Evolutionary conservation across 2,329 filamentous ascomycete species (phyloP).

Genomic region (Xylaria sp.): DNA sequence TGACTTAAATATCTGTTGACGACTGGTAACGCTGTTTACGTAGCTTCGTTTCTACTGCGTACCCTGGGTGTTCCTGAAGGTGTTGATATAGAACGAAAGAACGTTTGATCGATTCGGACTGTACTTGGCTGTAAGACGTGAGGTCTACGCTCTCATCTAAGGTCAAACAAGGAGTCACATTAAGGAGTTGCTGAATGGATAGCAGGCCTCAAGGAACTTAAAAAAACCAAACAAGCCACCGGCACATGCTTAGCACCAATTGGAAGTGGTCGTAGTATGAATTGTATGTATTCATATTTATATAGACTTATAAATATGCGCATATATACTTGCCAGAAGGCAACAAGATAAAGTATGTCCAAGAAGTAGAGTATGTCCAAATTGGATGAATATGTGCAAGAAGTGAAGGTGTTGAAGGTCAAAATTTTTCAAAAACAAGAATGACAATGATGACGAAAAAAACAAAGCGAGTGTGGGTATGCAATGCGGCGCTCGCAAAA

Average conservation of each 20-base stretch:
- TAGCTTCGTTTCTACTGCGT: background rate
- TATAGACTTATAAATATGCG: background rate
- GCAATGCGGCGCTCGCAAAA: slow-evolving; percentile 31
- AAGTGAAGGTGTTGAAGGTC: background rate
- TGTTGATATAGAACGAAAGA: background rate
- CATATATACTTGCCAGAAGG: slow-evolving; percentile 24
- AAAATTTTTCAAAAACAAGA: background rate
- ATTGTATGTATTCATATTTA: slow-evolving; percentile 10
- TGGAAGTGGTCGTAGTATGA: background rate
- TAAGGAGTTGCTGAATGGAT: background rate
- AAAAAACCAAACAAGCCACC: background rate
- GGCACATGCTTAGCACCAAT: too few species aligned
- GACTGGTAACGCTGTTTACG: background rate
- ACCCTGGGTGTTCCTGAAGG: background rate
- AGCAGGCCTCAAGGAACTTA: background rate
- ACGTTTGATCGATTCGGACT: background rate
- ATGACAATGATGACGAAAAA: background rate
- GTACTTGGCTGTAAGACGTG: background rate
- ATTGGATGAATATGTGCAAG: slow-evolving; percentile 16
- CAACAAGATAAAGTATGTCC: slow-evolving; percentile 13
- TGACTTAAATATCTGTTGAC: background rate
- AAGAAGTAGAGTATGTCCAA: slow-evolving; percentile 16
- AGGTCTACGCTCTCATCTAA: background rate
- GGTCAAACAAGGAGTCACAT: background rate
- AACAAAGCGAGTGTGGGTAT: slow-evolving; percentile 32